These are phyloP conservation scores for Podospora pseudocomata DNA, from an alignment of 495 filamentous ascomycete species.

Conservation along the genomic window DNA sequence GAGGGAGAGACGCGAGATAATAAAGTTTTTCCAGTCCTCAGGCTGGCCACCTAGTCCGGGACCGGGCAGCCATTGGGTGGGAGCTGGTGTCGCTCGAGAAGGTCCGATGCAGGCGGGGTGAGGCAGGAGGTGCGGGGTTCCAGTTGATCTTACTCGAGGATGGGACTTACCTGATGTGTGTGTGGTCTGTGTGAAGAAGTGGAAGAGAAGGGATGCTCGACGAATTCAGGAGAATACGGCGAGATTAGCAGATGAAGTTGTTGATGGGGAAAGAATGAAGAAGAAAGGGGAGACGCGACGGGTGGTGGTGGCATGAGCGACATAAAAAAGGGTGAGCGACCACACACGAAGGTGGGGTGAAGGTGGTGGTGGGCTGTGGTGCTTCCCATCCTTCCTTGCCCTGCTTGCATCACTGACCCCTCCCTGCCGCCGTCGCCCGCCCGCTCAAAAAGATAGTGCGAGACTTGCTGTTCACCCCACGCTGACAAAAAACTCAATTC, in stretches of 20 bases:
- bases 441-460: slow-evolving; percentile 22
- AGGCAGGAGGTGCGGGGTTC: slow-evolving; percentile 29
- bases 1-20: slow-evolving; percentile 16
- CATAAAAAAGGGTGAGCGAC: slow-evolving; percentile 33
- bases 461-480: slow-evolving; percentile 20
- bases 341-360: slow-evolving; percentile 28
- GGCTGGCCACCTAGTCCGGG: slow-evolving; percentile 12
- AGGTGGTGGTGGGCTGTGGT: neutral
- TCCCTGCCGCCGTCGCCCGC: neutral
- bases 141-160: slow-evolving; percentile 3
- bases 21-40: slow-evolving; percentile 32
- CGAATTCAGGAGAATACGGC: slow-evolving; percentile 4
- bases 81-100: neutral
- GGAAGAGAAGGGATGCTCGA: neutral
- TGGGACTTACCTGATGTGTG: slow-evolving; percentile 22
- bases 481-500: neutral
- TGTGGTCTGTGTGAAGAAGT: neutral
- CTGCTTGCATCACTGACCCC: slow-evolving; percentile 30
- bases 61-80: slow-evolving; percentile 13
- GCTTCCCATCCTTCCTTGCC: slow-evolving; percentile 7
- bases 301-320: slow-evolving; percentile 33
- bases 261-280: slow-evolving; percentile 18
- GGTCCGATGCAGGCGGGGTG: slow-evolving; percentile 6
- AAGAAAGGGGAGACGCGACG: slow-evolving; percentile 9
- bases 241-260: slow-evolving; percentile 5